phyloP scores from a whole-genome alignment of 176 grass and related monocot species.

The Oryza nivara region DNA sequence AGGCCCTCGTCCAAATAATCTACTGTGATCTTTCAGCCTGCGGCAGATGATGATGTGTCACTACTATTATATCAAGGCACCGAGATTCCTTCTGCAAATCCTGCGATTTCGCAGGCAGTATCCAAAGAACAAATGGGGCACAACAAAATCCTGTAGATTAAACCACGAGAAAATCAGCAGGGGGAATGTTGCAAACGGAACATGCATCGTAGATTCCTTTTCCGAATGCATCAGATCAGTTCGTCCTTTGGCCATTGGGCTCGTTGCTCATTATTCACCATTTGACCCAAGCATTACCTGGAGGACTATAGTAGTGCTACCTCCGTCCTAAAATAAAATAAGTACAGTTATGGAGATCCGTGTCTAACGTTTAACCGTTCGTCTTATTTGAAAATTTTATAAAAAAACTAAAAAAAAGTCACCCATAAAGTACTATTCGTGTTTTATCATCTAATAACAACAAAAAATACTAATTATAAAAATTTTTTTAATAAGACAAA shows the following conservation, averaged over 20 bases:
- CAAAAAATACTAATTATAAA: too few relatives aligned
- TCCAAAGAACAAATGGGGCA: conserved; percentile 24
- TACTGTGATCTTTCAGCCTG: background rate
- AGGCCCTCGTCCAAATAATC: background rate
- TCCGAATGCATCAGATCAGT: background rate
- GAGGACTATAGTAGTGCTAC: too few relatives aligned
- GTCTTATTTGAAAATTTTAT: too few relatives aligned
- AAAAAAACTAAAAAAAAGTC: too few relatives aligned
- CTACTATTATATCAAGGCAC: background rate
- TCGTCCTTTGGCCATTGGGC: background rate
- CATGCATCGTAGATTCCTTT: conserved; percentile 32
- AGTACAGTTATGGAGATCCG: too few relatives aligned
- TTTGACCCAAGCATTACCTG: background rate
- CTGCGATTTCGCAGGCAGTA: conserved; percentile 14
- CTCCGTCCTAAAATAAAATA: too few relatives aligned
- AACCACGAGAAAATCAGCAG: background rate
- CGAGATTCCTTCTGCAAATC: background rate
- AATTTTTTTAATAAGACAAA: too few relatives aligned
- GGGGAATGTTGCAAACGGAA: conserved; percentile 26
- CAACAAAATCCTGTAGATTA: background rate
- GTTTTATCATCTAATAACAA: too few relatives aligned
- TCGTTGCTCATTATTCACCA: background rate
- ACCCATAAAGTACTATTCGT: too few relatives aligned
- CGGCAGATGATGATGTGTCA: background rate
- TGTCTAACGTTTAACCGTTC: too few relatives aligned